Evolutionary conservation across 345 rosid genomes (phyloP).

Genomic region (Euclidium syriacum): DNA sequence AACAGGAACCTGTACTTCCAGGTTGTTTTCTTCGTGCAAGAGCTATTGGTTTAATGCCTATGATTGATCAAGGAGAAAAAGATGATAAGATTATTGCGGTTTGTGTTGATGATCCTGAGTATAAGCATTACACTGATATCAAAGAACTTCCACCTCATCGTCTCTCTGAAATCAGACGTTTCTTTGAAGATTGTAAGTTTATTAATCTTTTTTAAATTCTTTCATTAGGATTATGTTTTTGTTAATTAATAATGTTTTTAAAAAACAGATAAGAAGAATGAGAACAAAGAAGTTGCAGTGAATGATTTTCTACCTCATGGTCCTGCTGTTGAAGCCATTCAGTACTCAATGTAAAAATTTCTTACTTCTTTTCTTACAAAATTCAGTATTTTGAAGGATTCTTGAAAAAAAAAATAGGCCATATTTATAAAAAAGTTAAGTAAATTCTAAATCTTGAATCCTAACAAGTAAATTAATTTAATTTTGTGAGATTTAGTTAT

Average conservation of each 20-base stretch:
- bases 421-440: too few species aligned
- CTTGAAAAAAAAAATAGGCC: too few species aligned
- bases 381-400: too few species aligned
- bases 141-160: conserved; percentile 94
- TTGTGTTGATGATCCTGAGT: conserved; percentile 98
- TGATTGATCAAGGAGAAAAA: conserved; percentile 99
- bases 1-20: conserved; percentile 92
- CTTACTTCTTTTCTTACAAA: not conserved
- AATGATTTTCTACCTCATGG: conserved; percentile 68
- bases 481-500: too few species aligned
- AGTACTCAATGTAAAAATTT: conserved; percentile 73
- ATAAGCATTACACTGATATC: conserved; percentile 72
- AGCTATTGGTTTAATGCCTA: conserved; percentile 97
- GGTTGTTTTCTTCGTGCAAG: conserved; percentile 89
- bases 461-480: too few species aligned
- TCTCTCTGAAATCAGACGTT: conserved; percentile 80
- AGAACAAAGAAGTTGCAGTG: conserved; percentile 97
- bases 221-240: too few species aligned
- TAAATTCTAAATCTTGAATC: too few species aligned
- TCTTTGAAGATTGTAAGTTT: conserved; percentile 84
- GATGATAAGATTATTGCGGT: conserved; percentile 98
- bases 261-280: conserved; percentile 97
- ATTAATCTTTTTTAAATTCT: not conserved
- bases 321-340: conserved; percentile 70
- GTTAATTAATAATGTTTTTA: too few species aligned